phyloP scores from a whole-genome alignment of 192 early-diverging fungal genomes.

The Podila minutissima region DNA sequence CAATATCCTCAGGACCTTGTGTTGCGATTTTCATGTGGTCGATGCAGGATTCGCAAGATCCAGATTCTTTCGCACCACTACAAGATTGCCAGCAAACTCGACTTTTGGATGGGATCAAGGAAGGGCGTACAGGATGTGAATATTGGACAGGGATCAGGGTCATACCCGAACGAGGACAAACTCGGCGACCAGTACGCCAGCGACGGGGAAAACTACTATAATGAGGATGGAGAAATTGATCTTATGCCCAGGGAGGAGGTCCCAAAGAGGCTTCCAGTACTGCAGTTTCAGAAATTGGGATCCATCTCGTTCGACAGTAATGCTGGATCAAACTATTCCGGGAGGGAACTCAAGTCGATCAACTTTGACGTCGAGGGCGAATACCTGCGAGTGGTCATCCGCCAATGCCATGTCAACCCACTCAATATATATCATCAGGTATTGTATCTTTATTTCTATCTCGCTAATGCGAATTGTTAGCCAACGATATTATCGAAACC shows the following conservation, averaged over 20 bases:
- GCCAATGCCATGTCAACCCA: slow-evolving; percentile 75
- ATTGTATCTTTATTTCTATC: neutral
- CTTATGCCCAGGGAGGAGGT: neutral
- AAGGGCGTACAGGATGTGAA: slow-evolving; percentile 34
- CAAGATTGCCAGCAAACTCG: slow-evolving; percentile 78
- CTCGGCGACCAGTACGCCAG: neutral
- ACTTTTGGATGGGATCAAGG: slow-evolving; percentile 71
- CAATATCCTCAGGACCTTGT: slow-evolving; percentile 76
- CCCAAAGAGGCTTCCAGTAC: slow-evolving; percentile 25
- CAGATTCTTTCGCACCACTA: slow-evolving; percentile 82
- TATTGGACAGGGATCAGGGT: slow-evolving; percentile 22
- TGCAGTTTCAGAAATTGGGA: slow-evolving; percentile 56
- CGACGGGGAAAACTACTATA: slow-evolving; percentile 2
- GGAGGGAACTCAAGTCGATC: slow-evolving; percentile 81
- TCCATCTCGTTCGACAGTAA: slow-evolving; percentile 77
- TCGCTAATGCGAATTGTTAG: neutral
- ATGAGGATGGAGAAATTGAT: neutral
- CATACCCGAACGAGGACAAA: slow-evolving; percentile 4
- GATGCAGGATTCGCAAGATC: slow-evolving; percentile 69
- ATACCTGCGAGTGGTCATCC: slow-evolving; percentile 72
- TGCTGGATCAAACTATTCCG: slow-evolving; percentile 65
- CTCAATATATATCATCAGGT: slow-evolving; percentile 84
- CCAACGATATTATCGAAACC: neutral
- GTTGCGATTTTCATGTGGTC: slow-evolving; percentile 62
- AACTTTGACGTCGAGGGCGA: slow-evolving; percentile 74